Conservation (phyloP, 108 stramenopile species). For the Fragilariopsis cylindrus region DNA sequence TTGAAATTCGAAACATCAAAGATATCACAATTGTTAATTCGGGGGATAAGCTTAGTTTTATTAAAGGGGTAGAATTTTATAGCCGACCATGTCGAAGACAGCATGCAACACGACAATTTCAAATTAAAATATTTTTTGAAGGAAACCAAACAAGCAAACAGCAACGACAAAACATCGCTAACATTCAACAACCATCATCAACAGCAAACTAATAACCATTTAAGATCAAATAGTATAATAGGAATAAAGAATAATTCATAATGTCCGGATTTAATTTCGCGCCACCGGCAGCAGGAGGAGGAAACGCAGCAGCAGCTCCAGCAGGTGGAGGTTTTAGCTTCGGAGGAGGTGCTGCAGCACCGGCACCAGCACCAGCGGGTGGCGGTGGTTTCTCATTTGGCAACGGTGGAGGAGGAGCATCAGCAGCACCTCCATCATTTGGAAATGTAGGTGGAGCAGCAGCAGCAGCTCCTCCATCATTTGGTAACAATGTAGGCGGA, state of each 20-base stretch:
- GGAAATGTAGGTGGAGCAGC: neutral
- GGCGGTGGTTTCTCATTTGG: constrained; percentile 5
- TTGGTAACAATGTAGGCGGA: neutral
- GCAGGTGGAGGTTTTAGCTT: constrained; percentile 10
- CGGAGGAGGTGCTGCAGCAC: constrained; percentile 23
- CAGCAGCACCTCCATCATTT: constrained; percentile 22
- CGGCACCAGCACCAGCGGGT: constrained; percentile 3
- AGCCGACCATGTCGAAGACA: too few relatives aligned
- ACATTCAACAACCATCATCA: too few relatives aligned
- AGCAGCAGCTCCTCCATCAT: constrained; percentile 8
- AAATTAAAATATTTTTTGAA: too few relatives aligned
- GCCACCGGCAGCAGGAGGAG: constrained; percentile 8
- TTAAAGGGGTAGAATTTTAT: too few relatives aligned
- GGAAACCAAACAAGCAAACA: too few relatives aligned
- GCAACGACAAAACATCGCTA: too few relatives aligned
- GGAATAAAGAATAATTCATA: neutral
- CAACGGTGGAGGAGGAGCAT: neutral
- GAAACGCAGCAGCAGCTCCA: neutral
- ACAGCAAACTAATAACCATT: too few relatives aligned
- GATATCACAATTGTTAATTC: too few relatives aligned
- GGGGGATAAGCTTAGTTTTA: too few relatives aligned
- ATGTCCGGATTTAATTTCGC: neutral
- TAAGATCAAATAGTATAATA: too few relatives aligned
- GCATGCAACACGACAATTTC: too few relatives aligned
- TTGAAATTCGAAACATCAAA: too few relatives aligned